phyloP scores from a whole-genome alignment of 225 moss, liverwort and hornwort genomes.

The Physcomitrellopsis africana region DNA sequence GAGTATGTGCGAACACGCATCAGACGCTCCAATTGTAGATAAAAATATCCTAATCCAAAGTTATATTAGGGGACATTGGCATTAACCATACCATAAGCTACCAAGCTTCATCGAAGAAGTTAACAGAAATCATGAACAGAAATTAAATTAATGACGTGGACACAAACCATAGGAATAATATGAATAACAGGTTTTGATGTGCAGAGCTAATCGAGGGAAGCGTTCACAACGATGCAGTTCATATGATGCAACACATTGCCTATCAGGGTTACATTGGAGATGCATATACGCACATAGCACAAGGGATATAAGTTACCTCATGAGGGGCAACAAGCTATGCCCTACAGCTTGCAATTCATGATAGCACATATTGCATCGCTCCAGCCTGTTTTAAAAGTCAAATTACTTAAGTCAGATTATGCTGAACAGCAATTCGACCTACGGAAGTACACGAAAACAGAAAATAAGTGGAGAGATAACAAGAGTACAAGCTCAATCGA shows the following conservation, averaged over 20 bases:
- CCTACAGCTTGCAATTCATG: conserved; percentile 77
- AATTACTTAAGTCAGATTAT: not conserved
- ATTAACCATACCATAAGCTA: not conserved
- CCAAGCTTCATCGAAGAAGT: conserved; percentile 4
- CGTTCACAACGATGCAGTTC: not conserved
- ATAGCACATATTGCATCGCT: conserved; percentile 92
- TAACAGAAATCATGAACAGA: not conserved
- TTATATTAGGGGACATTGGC: not conserved
- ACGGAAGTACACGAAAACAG: not conserved
- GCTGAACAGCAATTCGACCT: not conserved
- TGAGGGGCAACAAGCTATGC: conserved; percentile 65
- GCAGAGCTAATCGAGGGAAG: not conserved
- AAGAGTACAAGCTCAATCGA: not conserved
- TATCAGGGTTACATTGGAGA: not conserved
- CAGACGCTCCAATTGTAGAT: conserved; percentile 2
- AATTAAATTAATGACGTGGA: not conserved
- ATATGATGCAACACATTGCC: not conserved
- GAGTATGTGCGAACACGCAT: not conserved
- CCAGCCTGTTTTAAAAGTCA: conserved; percentile 46
- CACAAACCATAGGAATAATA: not conserved
- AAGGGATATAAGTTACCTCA: conserved; percentile 48
- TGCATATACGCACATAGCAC: not conserved
- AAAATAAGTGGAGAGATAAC: not conserved
- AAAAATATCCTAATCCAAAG: not conserved
- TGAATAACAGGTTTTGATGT: not conserved